phyloP scores from a whole-genome alignment of 495 filamentous ascomycete genomes.

The Cairneyella variabilis region DNA sequence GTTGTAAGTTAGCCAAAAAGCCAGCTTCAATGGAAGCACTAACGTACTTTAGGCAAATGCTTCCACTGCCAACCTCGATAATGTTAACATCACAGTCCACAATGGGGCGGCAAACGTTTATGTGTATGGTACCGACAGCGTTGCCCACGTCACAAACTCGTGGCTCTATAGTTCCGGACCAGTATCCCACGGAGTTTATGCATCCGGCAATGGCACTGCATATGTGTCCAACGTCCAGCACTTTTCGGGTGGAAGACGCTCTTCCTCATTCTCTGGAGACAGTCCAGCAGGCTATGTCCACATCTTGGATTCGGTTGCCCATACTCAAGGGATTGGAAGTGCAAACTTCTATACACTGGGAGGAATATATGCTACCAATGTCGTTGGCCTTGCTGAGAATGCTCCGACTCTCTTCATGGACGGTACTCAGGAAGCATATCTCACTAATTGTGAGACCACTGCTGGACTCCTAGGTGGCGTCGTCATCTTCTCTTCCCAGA shows the following conservation, averaged over 20 bases:
- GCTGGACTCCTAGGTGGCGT: slow-evolving; percentile 11
- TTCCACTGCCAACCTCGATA: slow-evolving; percentile 7
- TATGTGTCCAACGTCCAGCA: slow-evolving; percentile 9
- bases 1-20: slow-evolving; percentile 1
- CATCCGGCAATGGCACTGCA: slow-evolving; percentile 17
- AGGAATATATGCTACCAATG: slow-evolving; percentile 2
- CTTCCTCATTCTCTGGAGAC: slow-evolving; percentile 12
- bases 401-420: slow-evolving; percentile 10
- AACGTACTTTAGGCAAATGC: slow-evolving; percentile 13
- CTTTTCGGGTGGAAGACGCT: slow-evolving; percentile 15
- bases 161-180: slow-evolving; percentile 19
- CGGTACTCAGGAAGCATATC: background rate
- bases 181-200: slow-evolving; percentile 14
- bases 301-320: slow-evolving; percentile 9
- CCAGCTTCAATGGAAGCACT: background rate
- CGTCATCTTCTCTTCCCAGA: slow-evolving; percentile 6
- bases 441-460: slow-evolving; percentile 6
- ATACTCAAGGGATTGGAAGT: slow-evolving; percentile 6
- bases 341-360: slow-evolving; percentile 13
- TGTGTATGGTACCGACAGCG: slow-evolving; percentile 7
- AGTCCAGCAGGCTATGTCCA: slow-evolving; percentile 15
- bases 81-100: slow-evolving; percentile 17
- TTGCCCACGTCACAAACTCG: slow-evolving; percentile 7
- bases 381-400: background rate
- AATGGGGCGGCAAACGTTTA: slow-evolving; percentile 17